A percentile compares a stretch with the other conserved stretches of the same genome.
Conservation (phyloP, 2,329 filamentous ascomycete species). For the Myotisia sp. region DNA sequence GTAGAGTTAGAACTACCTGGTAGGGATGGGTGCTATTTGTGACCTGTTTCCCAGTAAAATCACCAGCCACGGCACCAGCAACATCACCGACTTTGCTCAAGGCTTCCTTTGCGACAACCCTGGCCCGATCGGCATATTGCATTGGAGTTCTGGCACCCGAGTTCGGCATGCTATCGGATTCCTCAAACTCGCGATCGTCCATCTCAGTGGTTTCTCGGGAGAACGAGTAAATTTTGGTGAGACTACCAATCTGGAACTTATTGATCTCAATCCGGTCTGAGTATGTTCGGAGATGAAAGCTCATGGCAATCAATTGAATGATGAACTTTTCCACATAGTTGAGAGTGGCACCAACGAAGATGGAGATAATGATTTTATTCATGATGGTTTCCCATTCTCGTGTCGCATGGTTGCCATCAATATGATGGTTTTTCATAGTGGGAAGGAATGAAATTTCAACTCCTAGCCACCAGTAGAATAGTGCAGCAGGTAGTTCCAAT, state of each 20-base stretch:
- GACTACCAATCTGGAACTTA: conserved; percentile 67
- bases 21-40: conserved; percentile 61
- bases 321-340: conserved; percentile 88
- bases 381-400: conserved; percentile 59
- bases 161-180: conserved; percentile 32
- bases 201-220: conserved; percentile 51
- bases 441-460: conserved; percentile 75
- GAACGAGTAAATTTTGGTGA: conserved; percentile 50
- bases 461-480: conserved; percentile 87
- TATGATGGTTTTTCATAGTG: conserved; percentile 56
- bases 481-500: conserved; percentile 67
- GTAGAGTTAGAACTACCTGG: conserved; percentile 67
- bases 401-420: conserved; percentile 38
- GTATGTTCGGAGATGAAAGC: conserved; percentile 83
- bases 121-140: conserved; percentile 51
- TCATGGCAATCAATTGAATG: conserved; percentile 87
- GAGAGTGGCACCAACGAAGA: conserved; percentile 66
- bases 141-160: conserved; percentile 62
- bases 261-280: conserved; percentile 81
- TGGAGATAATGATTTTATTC: conserved; percentile 70
- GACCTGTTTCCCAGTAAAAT: conserved; percentile 66
- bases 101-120: conserved; percentile 59
- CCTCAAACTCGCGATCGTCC: conserved; percentile 63
- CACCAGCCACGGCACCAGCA: conserved; percentile 72
- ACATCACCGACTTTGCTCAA: conserved; percentile 72